A percentile compares a stretch with the other conserved stretches of the same genome.
Conservation (phyloP, 75 land plant species). For the Pinus albicaulis region DNA sequence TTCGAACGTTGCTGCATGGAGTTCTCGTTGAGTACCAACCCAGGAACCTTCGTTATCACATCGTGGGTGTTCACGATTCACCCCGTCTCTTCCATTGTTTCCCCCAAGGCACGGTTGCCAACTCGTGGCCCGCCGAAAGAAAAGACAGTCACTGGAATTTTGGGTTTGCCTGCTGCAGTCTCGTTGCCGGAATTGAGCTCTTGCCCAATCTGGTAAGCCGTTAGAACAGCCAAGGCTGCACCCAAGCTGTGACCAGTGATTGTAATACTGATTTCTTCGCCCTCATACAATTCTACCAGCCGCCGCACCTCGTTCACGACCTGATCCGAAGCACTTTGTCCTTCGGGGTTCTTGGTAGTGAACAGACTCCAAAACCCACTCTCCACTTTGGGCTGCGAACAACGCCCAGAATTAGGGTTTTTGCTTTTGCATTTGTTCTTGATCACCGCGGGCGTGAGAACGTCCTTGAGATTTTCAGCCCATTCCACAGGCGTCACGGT, state of each 20-base stretch:
- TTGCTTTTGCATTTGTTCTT: too few relatives aligned
- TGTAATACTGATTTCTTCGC: slow-evolving; percentile 74
- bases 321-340: slow-evolving; percentile 41
- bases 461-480: slow-evolving; percentile 43
- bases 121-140: slow-evolving; percentile 84
- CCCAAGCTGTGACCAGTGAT: slow-evolving; percentile 86
- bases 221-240: slow-evolving; percentile 60
- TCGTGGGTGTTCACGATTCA: slow-evolving; percentile 68
- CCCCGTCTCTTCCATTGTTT: slow-evolving; percentile 22
- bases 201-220: slow-evolving; percentile 49
- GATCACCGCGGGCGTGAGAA: too few relatives aligned
- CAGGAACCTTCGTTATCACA: slow-evolving; percentile 69
- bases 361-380: slow-evolving; percentile 64
- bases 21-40: slow-evolving; percentile 26
- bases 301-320: slow-evolving; percentile 44
- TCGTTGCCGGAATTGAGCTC: not conserved
- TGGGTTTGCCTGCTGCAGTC: too few relatives aligned
- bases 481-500: slow-evolving; percentile 66
- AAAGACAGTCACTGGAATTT: slow-evolving; percentile 49
- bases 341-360: slow-evolving; percentile 32
- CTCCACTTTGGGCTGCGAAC: slow-evolving; percentile 32
- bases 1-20: not conserved
- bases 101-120: slow-evolving; percentile 58
- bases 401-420: too few relatives aligned
- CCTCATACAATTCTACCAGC: slow-evolving; percentile 38